Evolutionary conservation across 345 rosid genomes (phyloP), one percentile per base, ranked within the genome.

Genomic region (Euphorbia lathyris): DNA sequence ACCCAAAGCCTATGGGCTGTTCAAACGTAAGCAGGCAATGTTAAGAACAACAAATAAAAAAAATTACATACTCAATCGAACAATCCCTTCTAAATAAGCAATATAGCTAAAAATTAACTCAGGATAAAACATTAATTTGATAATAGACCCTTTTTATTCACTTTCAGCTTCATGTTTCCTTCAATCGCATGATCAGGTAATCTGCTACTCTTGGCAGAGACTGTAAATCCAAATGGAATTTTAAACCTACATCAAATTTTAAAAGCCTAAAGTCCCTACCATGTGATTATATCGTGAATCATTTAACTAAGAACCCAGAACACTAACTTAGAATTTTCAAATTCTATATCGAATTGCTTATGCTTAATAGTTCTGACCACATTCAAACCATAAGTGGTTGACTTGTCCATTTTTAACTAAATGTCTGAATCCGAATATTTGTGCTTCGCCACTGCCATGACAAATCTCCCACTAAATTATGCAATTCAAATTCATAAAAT

Each of bases 1-100:
- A 64, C n/a, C 48, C 1, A 23, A 64, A 7, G 55, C 53, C 13
- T 64, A 6, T 14, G 10, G 55, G 36, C 19, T 14, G 43, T 52
- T 45, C 17, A 40, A 47, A 64, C 43, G 20, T 42, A 63, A 23
- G 66, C 32, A 63, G n/a, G 32, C 29, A 20, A 63, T 63, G 26
- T 4, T 10, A 10, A 64, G 47, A 64, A 42, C 48, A 63, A 62
- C 3, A 20, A 38, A 20, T 10, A n/a, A n/a, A n/a, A n/a, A n/a
- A 32, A 60, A 34, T 36, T 5, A 3, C 20, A 63, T 23, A 63
- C 45, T 3, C 52, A 23, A 23, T n/a, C 20, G 22, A 42, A 13
- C 7, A n/a, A 20, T 63, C 19, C 34, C 34, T 25, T 63, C 27
- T 7, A 22, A 63, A 29, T 38, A 42, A 25, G n/a, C 8, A 2